Conservation (phyloP, 2,329 filamentous ascomycete genomes). For the Aureobasidium melanogenum region DNA sequence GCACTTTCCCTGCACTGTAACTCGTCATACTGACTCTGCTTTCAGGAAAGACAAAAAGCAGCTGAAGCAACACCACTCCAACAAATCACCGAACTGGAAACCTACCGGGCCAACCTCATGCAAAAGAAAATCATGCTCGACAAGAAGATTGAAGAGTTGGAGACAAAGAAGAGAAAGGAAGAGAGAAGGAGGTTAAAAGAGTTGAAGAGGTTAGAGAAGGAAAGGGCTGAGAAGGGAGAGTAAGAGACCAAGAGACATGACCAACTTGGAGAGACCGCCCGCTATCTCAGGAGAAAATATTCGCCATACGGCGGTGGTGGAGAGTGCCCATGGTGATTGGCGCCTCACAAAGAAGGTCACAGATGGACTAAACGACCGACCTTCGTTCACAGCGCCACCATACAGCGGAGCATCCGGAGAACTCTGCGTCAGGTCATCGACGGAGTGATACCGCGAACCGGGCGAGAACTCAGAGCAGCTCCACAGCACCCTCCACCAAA, state of each 20-base stretch:
- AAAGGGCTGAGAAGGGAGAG: constrained; percentile 3
- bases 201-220: neutral
- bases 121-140: constrained; percentile 46
- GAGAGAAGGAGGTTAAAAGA: constrained; percentile 1
- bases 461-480: no score
- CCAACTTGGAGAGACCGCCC: no score
- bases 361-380: neutral
- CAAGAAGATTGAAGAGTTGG: constrained; percentile 46
- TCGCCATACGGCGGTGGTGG: neutral
- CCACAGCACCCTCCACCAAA: neutral
- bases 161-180: constrained; percentile 27
- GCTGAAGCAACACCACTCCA: constrained; percentile 45
- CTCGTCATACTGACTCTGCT: neutral
- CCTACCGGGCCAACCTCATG: constrained; percentile 40
- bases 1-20: neutral
- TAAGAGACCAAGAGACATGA: neutral
- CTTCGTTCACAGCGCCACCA: no score
- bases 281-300: neutral
- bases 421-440: no score
- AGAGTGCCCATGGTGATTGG: neutral
- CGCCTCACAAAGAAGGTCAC: neutral
- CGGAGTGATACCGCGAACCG: no score
- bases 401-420: neutral
- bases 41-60: constrained; percentile 31
- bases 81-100: constrained; percentile 46